A percentile compares a stretch with the other conserved stretches of the same genome.
Evolutionary conservation across 371 early-diverging fungal genomes (phyloP).

Genomic region (Mortierella sp.): DNA sequence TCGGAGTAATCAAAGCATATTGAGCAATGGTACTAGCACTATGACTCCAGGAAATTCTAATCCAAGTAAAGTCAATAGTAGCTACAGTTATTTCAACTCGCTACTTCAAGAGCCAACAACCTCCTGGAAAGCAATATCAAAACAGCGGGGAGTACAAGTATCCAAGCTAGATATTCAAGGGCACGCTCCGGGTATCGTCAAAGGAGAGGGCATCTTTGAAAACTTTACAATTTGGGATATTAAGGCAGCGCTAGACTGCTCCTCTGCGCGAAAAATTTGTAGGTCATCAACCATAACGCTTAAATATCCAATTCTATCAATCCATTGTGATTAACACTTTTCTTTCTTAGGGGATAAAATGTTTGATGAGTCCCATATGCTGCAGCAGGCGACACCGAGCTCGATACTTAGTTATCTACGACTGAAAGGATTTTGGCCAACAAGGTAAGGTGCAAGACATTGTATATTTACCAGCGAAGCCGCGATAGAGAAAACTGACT

Average conservation of each 20-base stretch:
- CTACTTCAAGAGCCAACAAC: slow-evolving; percentile 41
- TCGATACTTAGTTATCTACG: slow-evolving; percentile 65
- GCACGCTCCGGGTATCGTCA: slow-evolving; percentile 64
- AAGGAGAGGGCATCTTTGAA: slow-evolving; percentile 65
- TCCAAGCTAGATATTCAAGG: slow-evolving; percentile 61
- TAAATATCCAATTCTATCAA: too few relatives aligned
- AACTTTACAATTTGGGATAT: slow-evolving; percentile 71
- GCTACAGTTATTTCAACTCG: slow-evolving; percentile 48
- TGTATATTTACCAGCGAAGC: background rate
- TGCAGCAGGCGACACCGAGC: slow-evolving; percentile 62
- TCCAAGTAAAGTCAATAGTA: slow-evolving; percentile 48
- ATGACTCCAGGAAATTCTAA: slow-evolving; percentile 49
- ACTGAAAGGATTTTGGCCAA: slow-evolving; percentile 68
- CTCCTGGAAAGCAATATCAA: slow-evolving; percentile 51
- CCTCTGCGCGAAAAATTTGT: slow-evolving; percentile 48
- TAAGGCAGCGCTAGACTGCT: slow-evolving; percentile 64
- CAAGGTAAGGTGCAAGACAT: slow-evolving; percentile 52
- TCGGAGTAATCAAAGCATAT: slow-evolving; percentile 46
- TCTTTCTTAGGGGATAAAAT: slow-evolving; percentile 62
- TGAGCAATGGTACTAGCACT: slow-evolving; percentile 54
- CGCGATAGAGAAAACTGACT: background rate
- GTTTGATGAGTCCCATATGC: slow-evolving; percentile 61
- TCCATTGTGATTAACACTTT: background rate
- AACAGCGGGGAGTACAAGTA: slow-evolving; percentile 55
- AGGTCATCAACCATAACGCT: slow-evolving; percentile 13